Evolutionary conservation across 331 rosid species (phyloP).

Genomic region (Malus hybrid): DNA sequence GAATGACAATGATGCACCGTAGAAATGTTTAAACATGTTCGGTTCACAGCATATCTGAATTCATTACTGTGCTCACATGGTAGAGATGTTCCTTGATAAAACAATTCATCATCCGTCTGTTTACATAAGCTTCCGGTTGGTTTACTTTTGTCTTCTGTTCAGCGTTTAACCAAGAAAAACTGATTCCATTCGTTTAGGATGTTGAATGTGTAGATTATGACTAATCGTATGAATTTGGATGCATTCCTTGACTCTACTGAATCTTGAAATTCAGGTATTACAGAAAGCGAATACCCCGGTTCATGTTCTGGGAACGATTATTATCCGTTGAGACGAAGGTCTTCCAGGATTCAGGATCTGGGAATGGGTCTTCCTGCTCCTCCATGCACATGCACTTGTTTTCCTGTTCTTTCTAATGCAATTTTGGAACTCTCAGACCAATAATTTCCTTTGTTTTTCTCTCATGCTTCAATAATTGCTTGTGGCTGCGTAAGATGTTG

Average conservation of each 20-base stretch:
- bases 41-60: not conserved
- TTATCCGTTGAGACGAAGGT: not conserved
- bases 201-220: not conserved
- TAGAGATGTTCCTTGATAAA: not conserved
- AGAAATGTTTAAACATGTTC: not conserved
- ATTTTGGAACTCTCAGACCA: not conserved
- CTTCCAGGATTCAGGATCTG: not conserved
- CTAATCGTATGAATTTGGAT: not conserved
- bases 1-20: not conserved
- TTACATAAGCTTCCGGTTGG: not conserved
- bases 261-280: not conserved
- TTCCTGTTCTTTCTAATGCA: not conserved
- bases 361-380: not conserved
- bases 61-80: not conserved
- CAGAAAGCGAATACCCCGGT: not conserved
- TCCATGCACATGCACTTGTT: slow-evolving; percentile 8
- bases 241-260: not conserved
- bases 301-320: not conserved
- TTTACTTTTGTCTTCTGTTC: not conserved
- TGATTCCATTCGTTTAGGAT: not conserved
- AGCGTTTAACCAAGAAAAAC: not conserved
- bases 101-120: not conserved
- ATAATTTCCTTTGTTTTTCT: slow-evolving; percentile 2
- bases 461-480: not conserved
- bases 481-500: not conserved